These are phyloP conservation scores for Phytophthora sp. DNA, from an alignment of 352 stramenopile species.

Conservation along the genomic window DNA sequence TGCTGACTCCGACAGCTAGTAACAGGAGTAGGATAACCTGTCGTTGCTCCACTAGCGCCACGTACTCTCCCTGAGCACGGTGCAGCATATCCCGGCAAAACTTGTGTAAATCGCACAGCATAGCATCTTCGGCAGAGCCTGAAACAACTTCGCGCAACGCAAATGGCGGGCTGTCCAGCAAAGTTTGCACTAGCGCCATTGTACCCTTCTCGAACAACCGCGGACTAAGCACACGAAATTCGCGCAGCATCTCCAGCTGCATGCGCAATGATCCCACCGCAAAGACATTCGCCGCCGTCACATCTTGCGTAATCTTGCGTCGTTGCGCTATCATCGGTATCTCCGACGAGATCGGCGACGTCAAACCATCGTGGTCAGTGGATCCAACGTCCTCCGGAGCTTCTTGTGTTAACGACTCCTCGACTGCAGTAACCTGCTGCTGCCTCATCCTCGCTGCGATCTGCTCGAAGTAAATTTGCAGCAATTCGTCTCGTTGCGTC, in stretches of 20 bases:
- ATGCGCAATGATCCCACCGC: constrained; percentile 60
- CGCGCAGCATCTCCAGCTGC: constrained; percentile 72
- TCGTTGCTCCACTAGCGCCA: constrained; percentile 24
- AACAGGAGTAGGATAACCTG: constrained; percentile 53
- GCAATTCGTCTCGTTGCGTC: constrained; percentile 41
- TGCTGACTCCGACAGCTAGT: constrained; percentile 62
- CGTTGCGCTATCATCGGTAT: not conserved
- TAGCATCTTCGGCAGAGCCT: constrained; percentile 34
- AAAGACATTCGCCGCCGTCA: constrained; percentile 47
- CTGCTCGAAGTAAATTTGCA: constrained; percentile 48
- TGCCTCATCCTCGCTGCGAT: constrained; percentile 29
- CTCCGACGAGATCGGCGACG: not conserved
- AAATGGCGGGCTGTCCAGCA: constrained; percentile 67
- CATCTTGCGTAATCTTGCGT: constrained; percentile 18
- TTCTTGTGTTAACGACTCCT: not conserved
- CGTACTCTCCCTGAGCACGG: not conserved
- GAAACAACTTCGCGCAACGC: constrained; percentile 34
- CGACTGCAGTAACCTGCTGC: not conserved
- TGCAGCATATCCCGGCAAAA: constrained; percentile 56
- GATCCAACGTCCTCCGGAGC: not conserved
- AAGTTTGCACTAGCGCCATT: constrained; percentile 55
- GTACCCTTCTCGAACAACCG: constrained; percentile 59
- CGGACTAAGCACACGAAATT: constrained; percentile 49
- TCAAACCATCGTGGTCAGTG: not conserved
- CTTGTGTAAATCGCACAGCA: constrained; percentile 50